phyloP scores from a whole-genome alignment of 352 stramenopile genomes.

The Phytophthora gonapodyides region DNA sequence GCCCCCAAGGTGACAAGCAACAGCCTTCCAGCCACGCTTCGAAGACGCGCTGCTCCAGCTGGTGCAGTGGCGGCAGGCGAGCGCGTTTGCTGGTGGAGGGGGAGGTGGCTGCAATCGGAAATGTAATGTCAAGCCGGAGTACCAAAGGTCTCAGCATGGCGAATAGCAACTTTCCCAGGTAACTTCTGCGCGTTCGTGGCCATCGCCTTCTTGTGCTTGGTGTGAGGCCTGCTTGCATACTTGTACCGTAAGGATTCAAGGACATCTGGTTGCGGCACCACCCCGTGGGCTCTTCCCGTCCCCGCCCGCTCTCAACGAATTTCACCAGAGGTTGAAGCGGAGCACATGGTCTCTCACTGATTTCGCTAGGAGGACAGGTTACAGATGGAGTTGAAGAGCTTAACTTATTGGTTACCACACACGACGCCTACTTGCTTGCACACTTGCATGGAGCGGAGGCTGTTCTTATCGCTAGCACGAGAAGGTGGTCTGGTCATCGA shows the following conservation, averaged over 20 bases:
- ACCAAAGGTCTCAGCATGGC: constrained; percentile 4
- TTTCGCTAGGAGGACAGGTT: constrained; percentile 3
- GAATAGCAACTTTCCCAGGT: not conserved
- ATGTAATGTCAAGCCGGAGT: not conserved
- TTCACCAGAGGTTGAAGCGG: constrained; percentile 12
- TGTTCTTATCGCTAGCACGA: constrained; percentile 21
- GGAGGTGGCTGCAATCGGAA: constrained; percentile 4
- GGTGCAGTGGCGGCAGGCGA: constrained; percentile 1
- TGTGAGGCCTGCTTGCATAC: not conserved
- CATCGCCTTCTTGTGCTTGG: not conserved
- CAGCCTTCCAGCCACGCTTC: constrained; percentile 14
- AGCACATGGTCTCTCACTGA: constrained; percentile 6
- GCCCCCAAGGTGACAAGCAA: not conserved
- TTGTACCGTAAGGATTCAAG: not conserved
- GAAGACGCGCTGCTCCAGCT: constrained; percentile 16
- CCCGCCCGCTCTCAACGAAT: constrained; percentile 18
- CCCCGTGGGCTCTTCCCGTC: not conserved
- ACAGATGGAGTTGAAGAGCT: constrained; percentile 2
- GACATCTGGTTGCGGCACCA: constrained; percentile 12
- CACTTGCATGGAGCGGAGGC: too few relatives aligned
- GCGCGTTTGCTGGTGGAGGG: constrained; percentile 2
- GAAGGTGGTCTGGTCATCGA: constrained; percentile 32
- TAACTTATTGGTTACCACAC: constrained; percentile 10
- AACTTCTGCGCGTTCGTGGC: too few relatives aligned
- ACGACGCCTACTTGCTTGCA: too few relatives aligned